These are phyloP conservation scores for Jacaranda copaia DNA, from an alignment of 257 asterid species.

Conservation along the genomic window DNA sequence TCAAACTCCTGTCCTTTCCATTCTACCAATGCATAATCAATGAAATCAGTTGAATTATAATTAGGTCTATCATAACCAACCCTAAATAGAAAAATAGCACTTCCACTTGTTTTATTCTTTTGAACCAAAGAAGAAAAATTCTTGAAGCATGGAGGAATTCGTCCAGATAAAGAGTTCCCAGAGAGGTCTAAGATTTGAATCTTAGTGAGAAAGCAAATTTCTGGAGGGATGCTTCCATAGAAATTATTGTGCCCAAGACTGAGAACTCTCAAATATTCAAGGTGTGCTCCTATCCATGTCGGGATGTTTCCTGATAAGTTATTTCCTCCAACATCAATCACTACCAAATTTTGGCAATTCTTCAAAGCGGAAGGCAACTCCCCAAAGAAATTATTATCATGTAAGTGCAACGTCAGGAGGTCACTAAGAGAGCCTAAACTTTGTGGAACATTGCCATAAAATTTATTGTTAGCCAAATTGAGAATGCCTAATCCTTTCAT, in stretches of 20 bases:
- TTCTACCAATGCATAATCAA: slow-evolving; percentile 31
- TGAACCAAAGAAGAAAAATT: slow-evolving; percentile 31
- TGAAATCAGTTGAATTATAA: too few species aligned
- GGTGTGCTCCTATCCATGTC: slow-evolving; percentile 35
- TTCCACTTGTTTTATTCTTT: not conserved
- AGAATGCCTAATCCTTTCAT: not conserved
- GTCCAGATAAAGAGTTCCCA: slow-evolving; percentile 41
- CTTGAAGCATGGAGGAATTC: slow-evolving; percentile 46
- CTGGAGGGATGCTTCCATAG: slow-evolving; percentile 43
- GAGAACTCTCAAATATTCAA: slow-evolving; percentile 19
- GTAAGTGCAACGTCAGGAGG: slow-evolving; percentile 28
- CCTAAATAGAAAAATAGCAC: not conserved
- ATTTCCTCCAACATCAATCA: slow-evolving; percentile 51
- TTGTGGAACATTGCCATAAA: slow-evolving; percentile 38
- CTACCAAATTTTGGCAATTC: slow-evolving; percentile 32
- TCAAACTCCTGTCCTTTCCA: slow-evolving; percentile 38
- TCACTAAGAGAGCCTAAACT: not conserved
- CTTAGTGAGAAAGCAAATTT: slow-evolving; percentile 40
- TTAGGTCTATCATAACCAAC: not conserved
- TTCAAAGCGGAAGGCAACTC: slow-evolving; percentile 40
- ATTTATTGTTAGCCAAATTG: slow-evolving; percentile 35
- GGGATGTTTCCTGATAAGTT: slow-evolving; percentile 41
- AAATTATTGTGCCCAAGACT: slow-evolving; percentile 37
- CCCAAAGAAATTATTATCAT: slow-evolving; percentile 44
- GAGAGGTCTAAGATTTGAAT: slow-evolving; percentile 54